Conservation (phyloP, 495 filamentous ascomycete species). For the Penicillium canariense region DNA sequence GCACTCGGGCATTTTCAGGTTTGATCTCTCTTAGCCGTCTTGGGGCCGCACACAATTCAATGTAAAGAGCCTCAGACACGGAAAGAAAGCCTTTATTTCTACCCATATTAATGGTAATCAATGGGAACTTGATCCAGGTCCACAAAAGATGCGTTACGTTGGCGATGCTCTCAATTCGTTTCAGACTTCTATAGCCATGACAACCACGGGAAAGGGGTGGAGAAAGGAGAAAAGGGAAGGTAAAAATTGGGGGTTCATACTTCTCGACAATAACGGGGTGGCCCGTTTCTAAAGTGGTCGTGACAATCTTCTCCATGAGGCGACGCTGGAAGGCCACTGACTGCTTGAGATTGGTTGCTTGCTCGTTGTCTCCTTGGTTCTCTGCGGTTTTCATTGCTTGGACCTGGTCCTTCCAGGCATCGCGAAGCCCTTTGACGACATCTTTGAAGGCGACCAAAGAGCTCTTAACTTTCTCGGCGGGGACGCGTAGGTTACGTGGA, state of each 20-base stretch:
- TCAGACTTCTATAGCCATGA: conserved; percentile 35
- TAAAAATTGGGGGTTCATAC: conserved; percentile 44
- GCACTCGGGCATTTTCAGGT: background rate
- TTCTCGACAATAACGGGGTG: conserved; percentile 65
- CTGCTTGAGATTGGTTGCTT: conserved; percentile 38
- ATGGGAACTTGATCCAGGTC: conserved; percentile 15
- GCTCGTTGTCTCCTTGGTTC: conserved; percentile 45
- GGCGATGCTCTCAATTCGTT: conserved; percentile 35
- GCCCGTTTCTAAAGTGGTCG: conserved; percentile 56
- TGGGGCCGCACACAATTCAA: background rate
- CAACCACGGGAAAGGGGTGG: conserved; percentile 18
- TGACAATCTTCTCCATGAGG: conserved; percentile 58
- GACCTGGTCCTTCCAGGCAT: conserved; percentile 59
- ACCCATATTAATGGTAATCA: conserved; percentile 24
- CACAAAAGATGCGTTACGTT: conserved; percentile 35
- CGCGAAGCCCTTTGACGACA: conserved; percentile 59
- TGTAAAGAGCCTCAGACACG: conserved; percentile 4
- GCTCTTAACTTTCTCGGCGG: conserved; percentile 47
- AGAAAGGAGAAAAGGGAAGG: conserved; percentile 12
- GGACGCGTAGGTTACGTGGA: conserved; percentile 46
- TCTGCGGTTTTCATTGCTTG: conserved; percentile 57
- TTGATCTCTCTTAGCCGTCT: background rate
- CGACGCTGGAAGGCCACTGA: conserved; percentile 57
- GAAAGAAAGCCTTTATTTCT: conserved; percentile 24
- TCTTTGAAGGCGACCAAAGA: conserved; percentile 59